These are phyloP conservation scores for Angophora floribunda DNA, from an alignment of 345 rosid species.

Conservation along the genomic window DNA sequence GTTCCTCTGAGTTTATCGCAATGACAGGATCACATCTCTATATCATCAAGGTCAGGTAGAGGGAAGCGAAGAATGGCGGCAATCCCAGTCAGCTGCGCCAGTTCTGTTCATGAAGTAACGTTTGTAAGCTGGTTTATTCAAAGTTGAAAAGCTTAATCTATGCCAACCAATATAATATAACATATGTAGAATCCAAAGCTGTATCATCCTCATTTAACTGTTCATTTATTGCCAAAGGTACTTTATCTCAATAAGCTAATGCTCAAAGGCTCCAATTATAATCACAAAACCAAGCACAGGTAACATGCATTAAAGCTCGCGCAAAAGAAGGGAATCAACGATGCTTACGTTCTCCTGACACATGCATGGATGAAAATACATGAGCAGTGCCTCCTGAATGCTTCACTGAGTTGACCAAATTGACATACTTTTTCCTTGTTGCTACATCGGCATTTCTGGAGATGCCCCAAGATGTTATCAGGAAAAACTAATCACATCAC, in stretches of 20 bases:
- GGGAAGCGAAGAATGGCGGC: constrained; percentile 97
- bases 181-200: neutral
- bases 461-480: neutral
- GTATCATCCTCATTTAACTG: neutral
- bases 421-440: constrained; percentile 56
- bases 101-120: constrained; percentile 30
- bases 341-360: constrained; percentile 88
- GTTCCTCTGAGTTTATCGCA: neutral
- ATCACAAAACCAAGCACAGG: neutral
- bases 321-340: neutral
- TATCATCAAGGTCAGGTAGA: constrained; percentile 90
- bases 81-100: constrained; percentile 76
- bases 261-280: neutral
- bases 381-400: constrained; percentile 62
- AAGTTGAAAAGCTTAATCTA: neutral
- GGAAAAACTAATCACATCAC: neutral
- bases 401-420: constrained; percentile 73
- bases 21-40: constrained; percentile 57
- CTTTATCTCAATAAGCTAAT: neutral
- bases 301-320: neutral
- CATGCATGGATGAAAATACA: constrained; percentile 92
- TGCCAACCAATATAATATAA: neutral
- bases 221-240: neutral
- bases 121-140: neutral
- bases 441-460: constrained; percentile 68